phyloP scores from a whole-genome alignment of 805 yeast species.

The Myxozyma geophila region DNA sequence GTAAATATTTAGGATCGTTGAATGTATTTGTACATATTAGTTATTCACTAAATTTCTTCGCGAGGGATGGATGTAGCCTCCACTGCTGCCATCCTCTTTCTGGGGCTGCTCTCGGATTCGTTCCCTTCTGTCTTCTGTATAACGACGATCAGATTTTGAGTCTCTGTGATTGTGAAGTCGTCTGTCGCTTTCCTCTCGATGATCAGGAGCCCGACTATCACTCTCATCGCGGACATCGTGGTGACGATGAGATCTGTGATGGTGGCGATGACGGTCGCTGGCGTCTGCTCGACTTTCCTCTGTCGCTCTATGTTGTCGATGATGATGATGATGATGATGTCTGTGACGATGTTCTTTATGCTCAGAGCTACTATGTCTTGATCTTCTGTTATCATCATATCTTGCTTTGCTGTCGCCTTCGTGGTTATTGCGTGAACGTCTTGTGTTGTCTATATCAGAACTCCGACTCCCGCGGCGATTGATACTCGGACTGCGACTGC shows the following conservation, averaged over 20 bases:
- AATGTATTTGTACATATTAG: neutral
- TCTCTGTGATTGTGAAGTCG: too few relatives aligned
- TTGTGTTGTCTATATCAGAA: too few relatives aligned
- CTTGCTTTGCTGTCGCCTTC: neutral
- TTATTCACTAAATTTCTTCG: conserved; percentile 8
- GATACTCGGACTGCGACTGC: conserved; percentile 6
- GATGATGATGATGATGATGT: neutral
- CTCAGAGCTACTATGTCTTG: neutral
- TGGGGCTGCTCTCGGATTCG: too few relatives aligned
- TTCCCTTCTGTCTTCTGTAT: too few relatives aligned
- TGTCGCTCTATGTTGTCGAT: neutral
- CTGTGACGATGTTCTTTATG: conserved; percentile 3
- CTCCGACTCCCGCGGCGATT: too few relatives aligned
- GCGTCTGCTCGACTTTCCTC: neutral
- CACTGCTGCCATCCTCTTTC: neutral
- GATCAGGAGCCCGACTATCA: neutral
- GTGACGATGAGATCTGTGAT: neutral
- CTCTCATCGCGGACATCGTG: conserved; percentile 2
- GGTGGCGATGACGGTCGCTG: conserved; percentile 3
- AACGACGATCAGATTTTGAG: too few relatives aligned
- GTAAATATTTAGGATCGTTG: neutral
- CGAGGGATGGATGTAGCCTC: conserved; percentile 13
- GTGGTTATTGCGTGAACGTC: neutral
- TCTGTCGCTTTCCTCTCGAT: too few relatives aligned
- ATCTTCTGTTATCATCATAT: neutral